Base-by-base conservation (phyloP, 768 basidiomycete species). In the Clavulina sp. region DNA sequence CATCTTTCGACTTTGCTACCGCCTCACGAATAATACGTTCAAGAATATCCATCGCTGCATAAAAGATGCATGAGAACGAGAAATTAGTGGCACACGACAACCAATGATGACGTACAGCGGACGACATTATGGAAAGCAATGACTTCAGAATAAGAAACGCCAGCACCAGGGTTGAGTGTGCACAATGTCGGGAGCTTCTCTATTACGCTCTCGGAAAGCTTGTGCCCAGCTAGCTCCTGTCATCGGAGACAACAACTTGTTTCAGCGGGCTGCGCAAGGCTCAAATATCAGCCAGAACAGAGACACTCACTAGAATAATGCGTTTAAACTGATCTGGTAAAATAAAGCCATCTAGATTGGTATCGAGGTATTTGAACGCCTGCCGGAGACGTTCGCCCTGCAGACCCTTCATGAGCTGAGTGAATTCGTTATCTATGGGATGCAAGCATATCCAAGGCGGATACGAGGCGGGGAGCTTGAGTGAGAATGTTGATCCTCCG, bases 341-440 rank as follows among this genome's bases (percentile, higher is more conserved):
- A 66, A 99, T 96, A 68, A 93, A 88, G 41, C 95, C 95, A 61
- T 93, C 86, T 61, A 84, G 77, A 62, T 93, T 83, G 47, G 72
- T 68, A 66, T 97, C 93, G 62, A 97, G 73, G 66, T 80, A 78
- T 68, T 78, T 84, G 72, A 97, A 99, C 24, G 91, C 84, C 68
- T 99, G 95, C 55, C 95, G 84, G 51, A 99, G 71, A 30, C 95
- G 81, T 67, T 99, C 95, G 61, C 92, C 95, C 69, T 96, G 95
- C 52, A 96, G 75, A 40, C 91, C 93, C 67, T 96, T 97, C 88
- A 99, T 95, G 54, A 97, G 69, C 68, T 96, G 92, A 29, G 91
- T 95, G 68, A 97, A 97, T 66, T 97, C 92, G 63, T 84, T 84
- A 69, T 92, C 84, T 89, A 58, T 48, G 16, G 2, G 16, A 16